phyloP scores from a whole-genome alignment of 2,329 filamentous ascomycete species.

The Scleromitrula shiraiana region DNA sequence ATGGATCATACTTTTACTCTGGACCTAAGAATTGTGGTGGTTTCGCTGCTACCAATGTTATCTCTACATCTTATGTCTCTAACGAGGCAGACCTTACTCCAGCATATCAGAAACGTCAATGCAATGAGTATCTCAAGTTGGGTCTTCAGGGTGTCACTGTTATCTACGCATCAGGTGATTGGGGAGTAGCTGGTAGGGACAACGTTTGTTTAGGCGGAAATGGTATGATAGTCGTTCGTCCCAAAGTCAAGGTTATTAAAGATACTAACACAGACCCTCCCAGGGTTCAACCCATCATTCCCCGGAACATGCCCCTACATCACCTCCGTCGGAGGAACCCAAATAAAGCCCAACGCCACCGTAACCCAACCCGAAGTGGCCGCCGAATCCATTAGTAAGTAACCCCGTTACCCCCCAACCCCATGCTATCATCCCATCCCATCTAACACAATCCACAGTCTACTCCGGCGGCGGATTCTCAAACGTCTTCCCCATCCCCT shows the following conservation, averaged over 20 bases:
- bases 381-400: constrained; percentile 32
- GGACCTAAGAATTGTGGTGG: constrained; percentile 37
- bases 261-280: not conserved
- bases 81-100: constrained; percentile 40
- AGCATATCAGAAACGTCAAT: constrained; percentile 43
- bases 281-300: constrained; percentile 39
- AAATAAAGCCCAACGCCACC: constrained; percentile 33
- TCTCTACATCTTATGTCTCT: constrained; percentile 46
- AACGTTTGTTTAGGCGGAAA: constrained; percentile 17
- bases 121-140: constrained; percentile 48
- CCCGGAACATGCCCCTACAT: constrained; percentile 40
- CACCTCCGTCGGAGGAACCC: constrained; percentile 45
- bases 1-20: constrained; percentile 26
- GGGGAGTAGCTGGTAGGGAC: constrained; percentile 35
- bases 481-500: constrained; percentile 38
- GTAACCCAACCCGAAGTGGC: constrained; percentile 35
- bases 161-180: constrained; percentile 42
- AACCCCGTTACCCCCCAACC: too few species aligned
- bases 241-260: not conserved
- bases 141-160: constrained; percentile 42
- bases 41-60: constrained; percentile 41
- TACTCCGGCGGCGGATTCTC: constrained; percentile 73
- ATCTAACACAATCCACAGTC: constrained; percentile 48
- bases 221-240: constrained; percentile 9
- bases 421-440: constrained; percentile 10